Evolutionary conservation across 352 stramenopile genomes (phyloP).

Genomic region (Elongisporangium anandrum): DNA sequence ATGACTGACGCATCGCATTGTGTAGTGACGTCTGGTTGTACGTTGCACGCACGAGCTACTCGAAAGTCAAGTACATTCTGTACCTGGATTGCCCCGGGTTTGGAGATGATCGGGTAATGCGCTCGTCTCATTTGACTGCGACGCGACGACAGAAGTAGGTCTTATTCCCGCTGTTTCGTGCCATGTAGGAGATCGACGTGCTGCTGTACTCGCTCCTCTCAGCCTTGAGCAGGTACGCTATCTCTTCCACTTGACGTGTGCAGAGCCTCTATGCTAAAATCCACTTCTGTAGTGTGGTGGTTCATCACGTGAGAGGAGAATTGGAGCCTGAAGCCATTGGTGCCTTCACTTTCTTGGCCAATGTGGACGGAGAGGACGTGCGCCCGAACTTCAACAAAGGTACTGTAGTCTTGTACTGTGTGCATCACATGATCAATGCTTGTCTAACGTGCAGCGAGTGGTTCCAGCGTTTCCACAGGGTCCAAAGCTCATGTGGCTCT

Average conservation of each 20-base stretch:
- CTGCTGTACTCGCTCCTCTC: conserved; percentile 67
- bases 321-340: conserved; percentile 47
- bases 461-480: conserved; percentile 59
- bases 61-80: conserved; percentile 69
- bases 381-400: conserved; percentile 9
- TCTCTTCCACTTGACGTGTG: neutral
- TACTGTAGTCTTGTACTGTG: neutral
- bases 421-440: neutral
- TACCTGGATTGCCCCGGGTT: conserved; percentile 61
- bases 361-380: conserved; percentile 15
- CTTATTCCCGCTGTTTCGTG: neutral
- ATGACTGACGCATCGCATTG: neutral
- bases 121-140: neutral
- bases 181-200: conserved; percentile 27
- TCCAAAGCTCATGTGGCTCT: conserved; percentile 68
- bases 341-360: conserved; percentile 55
- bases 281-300: conserved; percentile 36
- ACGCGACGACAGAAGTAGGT: neutral
- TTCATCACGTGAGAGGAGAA: conserved; percentile 58
- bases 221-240: conserved; percentile 47
- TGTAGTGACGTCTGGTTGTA: conserved; percentile 60
- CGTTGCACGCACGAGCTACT: conserved; percentile 55
- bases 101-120: conserved; percentile 16
- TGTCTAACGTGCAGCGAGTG: conserved; percentile 1
- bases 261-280: neutral